phyloP scores from a whole-genome alignment of 441 rosid species.

The Pelargonium hybrid region DNA sequence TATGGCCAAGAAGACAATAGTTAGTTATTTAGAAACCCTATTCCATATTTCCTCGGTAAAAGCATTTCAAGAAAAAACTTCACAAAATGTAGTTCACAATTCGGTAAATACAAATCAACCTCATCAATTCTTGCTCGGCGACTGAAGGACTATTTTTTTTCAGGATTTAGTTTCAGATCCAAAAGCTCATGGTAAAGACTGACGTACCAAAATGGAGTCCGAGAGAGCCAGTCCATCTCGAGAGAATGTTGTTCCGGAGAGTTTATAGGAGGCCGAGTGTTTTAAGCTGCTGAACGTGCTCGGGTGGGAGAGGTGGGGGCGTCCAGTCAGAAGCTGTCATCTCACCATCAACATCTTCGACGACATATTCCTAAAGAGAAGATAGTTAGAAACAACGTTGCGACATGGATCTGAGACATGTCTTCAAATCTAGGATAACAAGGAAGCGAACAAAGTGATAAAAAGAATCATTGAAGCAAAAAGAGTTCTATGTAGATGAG shows the following conservation, averaged over 20 bases:
- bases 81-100: too few relatives aligned
- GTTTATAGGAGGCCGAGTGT: conserved; percentile 73
- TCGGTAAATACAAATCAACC: too few relatives aligned
- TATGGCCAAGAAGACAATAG: too few relatives aligned
- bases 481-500: too few relatives aligned
- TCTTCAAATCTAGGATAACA: neutral
- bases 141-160: too few relatives aligned
- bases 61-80: too few relatives aligned
- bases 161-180: too few relatives aligned
- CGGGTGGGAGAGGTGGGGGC: conserved; percentile 75
- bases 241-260: conserved; percentile 20
- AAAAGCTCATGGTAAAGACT: conserved; percentile 12
- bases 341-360: conserved; percentile 95
- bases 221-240: conserved; percentile 23
- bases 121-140: too few relatives aligned
- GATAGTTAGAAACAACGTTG: neutral
- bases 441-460: neutral
- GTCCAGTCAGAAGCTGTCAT: conserved; percentile 80
- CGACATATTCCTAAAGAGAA: conserved; percentile 69
- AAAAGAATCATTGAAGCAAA: neutral
- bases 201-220: conserved; percentile 18
- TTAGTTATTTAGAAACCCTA: too few relatives aligned
- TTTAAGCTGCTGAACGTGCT: conserved; percentile 91
- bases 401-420: neutral
- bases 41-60: too few relatives aligned